phyloP scores from a whole-genome alignment of 2,329 filamentous ascomycete genomes.

The Coniochaeta prunicola region DNA sequence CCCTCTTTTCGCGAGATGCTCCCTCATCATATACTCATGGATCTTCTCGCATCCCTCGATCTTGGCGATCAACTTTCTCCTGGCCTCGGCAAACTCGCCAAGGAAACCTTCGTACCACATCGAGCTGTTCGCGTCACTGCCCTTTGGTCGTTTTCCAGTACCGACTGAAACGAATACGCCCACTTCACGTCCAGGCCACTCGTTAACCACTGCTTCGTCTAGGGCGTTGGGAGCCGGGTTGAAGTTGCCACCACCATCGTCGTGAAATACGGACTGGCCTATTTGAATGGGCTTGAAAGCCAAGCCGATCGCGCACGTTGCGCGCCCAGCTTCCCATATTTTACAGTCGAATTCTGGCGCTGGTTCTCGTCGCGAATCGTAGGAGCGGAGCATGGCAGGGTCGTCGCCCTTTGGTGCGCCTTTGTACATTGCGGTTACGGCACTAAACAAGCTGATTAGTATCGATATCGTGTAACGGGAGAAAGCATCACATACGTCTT shows the following conservation, averaged over 20 bases:
- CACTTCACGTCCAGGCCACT: constrained; percentile 90
- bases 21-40: constrained; percentile 76
- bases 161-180: constrained; percentile 90
- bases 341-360: constrained; percentile 88
- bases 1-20: constrained; percentile 67
- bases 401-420: constrained; percentile 63
- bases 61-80: constrained; percentile 76
- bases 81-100: constrained; percentile 86
- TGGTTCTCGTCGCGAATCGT: constrained; percentile 89
- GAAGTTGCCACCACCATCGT: constrained; percentile 86
- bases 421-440: constrained; percentile 85
- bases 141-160: constrained; percentile 73
- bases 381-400: constrained; percentile 77
- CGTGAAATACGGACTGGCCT: constrained; percentile 87
- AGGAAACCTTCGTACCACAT: constrained; percentile 94
- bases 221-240: constrained; percentile 81
- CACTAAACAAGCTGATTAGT: constrained; percentile 44
- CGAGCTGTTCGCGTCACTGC: constrained; percentile 61
- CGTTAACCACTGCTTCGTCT: constrained; percentile 85
- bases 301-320: constrained; percentile 83
- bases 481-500: constrained; percentile 65
- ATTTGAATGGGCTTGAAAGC: constrained; percentile 96
- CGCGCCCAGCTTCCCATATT: constrained; percentile 93
- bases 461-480: background rate
- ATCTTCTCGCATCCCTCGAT: constrained; percentile 93